Percentiles rank a stretch among this genome's conserved stretches.
Evolutionary conservation across 805 yeast genomes (phyloP).

Genomic region (Limtongia smithiae): DNA sequence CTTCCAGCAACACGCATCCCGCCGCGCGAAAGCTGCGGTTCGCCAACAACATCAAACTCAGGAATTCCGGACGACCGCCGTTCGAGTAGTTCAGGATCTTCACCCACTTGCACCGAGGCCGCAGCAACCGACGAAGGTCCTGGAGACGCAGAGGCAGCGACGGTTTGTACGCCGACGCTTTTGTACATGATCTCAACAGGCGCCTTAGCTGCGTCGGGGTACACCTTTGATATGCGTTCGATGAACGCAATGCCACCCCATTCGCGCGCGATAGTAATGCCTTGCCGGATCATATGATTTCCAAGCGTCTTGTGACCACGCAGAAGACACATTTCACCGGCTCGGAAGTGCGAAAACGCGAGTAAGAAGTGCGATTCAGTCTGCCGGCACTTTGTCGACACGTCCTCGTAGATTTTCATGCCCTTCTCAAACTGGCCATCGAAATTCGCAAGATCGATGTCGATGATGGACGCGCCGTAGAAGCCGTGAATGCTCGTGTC

Average conservation of each 20-base stretch:
- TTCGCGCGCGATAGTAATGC: conserved; percentile 1
- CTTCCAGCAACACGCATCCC: too few species aligned
- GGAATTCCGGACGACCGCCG: too few species aligned
- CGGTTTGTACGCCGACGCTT: conserved; percentile 22
- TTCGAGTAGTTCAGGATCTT: background rate
- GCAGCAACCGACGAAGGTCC: too few species aligned
- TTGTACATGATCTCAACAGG: background rate
- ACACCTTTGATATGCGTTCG: background rate
- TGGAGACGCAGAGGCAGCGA: background rate
- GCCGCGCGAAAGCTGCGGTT: too few species aligned
- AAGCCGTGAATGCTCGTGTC: background rate
- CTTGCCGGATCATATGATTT: conserved; percentile 2
- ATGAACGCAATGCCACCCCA: conserved; percentile 24
- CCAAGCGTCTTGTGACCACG: conserved; percentile 12
- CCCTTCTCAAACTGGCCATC: conserved; percentile 17
- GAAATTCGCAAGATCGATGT: conserved; percentile 15
- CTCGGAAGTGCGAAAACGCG: conserved; percentile 1
- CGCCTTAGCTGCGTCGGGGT: conserved; percentile 5
- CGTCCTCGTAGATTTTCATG: conserved; percentile 10
- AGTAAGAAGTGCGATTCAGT: conserved; percentile 3
- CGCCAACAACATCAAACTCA: too few species aligned
- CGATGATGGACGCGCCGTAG: conserved; percentile 7
- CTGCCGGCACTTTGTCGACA: conserved; percentile 2
- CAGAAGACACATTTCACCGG: conserved; percentile 15
- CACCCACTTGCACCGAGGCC: background rate